These are phyloP conservation scores for Zymoseptoria ardabiliae DNA, from an alignment of 2,329 filamentous ascomycete genomes.

Conservation along the genomic window DNA sequence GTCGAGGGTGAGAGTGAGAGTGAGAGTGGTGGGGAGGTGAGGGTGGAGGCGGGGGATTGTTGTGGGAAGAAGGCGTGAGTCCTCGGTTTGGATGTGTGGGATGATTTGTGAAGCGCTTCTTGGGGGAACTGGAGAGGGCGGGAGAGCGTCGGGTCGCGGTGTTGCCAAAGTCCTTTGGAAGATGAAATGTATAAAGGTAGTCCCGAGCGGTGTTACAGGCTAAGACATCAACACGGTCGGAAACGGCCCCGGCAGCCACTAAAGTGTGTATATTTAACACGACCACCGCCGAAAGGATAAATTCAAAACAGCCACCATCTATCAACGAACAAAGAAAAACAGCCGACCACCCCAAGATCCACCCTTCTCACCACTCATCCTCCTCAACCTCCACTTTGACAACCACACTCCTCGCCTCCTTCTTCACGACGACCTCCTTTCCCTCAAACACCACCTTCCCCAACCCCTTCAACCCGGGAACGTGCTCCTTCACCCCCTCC, in stretches of 20 bases:
- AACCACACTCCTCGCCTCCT: slow-evolving; percentile 1
- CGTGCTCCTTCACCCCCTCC: background rate
- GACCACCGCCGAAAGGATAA: background rate
- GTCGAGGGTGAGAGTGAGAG: slow-evolving; percentile 4
- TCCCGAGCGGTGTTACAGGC: background rate
- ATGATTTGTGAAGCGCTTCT: too few relatives aligned
- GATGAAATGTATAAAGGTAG: too few relatives aligned
- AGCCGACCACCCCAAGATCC: background rate
- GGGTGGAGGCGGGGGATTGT: slow-evolving; percentile 13
- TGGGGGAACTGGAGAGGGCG: too few relatives aligned
- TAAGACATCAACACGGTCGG: too few relatives aligned
- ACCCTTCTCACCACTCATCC: background rate
- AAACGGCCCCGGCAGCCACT: too few relatives aligned
- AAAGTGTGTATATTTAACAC: too few relatives aligned
- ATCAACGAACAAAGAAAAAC: background rate
- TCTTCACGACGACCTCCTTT: background rate
- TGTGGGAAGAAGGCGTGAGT: slow-evolving; percentile 13
- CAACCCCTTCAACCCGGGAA: background rate
- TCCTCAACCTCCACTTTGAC: slow-evolving; percentile 4
- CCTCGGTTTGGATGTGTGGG: too few relatives aligned
- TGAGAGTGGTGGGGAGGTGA: slow-evolving; percentile 8
- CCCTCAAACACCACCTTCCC: background rate
- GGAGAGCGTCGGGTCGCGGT: too few relatives aligned
- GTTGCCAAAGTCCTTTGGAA: too few relatives aligned
- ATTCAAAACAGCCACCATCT: background rate